Evolutionary conservation across 1,284 basidiomycete genomes (phyloP), one percentile per base, ranked within the genome.

Genomic region (Rhizoctonia solani): DNA sequence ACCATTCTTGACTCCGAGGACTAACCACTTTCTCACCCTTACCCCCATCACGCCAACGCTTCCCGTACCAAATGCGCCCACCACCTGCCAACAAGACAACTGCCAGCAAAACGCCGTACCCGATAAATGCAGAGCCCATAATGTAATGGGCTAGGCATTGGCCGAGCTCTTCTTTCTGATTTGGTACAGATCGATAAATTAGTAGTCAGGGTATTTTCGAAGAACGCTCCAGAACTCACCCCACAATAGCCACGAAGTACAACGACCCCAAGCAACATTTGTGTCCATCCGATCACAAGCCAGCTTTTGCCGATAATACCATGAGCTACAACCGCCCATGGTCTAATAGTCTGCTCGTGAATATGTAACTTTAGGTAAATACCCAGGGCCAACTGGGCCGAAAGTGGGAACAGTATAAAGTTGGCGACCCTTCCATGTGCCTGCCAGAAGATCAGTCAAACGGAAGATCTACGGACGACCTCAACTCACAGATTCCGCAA

Each of bases 301-400:
- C 93, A 98, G 19, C 80, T 72, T 75, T 92, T 95, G 19, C 96
- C 96, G 2, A 98, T 77, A 16, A 93, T 72, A 0, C 93, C 89
- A 73, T 98, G 96, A 1, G 82, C 76, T 9, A 81, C 78, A 13
- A 94, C 89, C 5, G 89, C 84, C 73, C 83, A 89, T 0, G 90
- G 90, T 25, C 95, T 83, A 9, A 95, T 74, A 0, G 84, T 84
- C 70, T 82, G 81, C 77, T 98, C 92, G 70, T 95, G 83, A 21
- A 98, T 87, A 76, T 98, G 96, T 3, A 96, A 80, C 78, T 96
- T 98, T 70, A 98, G 87, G 77, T 97, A 98, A 68, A 95, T 82
- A 4, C 95, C 95, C 56, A 93, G 80, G 16, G 75, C 74, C 6
- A 90, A 81, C 77, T 98, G 95, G 1, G 81, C 74, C 16, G 82